These are phyloP conservation scores for Calycina herbarum DNA, from an alignment of 2,329 filamentous ascomycete species.

Conservation along the genomic window DNA sequence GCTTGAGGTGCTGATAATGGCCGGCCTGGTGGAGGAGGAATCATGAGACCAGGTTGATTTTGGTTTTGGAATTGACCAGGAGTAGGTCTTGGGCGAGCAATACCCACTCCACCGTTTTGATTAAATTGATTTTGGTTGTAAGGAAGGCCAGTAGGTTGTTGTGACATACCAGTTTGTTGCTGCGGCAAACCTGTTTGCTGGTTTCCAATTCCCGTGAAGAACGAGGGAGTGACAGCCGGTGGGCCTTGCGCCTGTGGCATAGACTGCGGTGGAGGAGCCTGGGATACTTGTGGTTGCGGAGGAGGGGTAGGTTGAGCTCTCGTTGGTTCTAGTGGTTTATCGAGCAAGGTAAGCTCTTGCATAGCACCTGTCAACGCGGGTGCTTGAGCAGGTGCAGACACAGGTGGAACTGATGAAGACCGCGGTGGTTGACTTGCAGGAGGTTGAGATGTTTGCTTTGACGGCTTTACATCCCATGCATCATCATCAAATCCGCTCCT, in stretches of 20 bases:
- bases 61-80: slow-evolving; percentile 61
- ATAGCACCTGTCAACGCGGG: slow-evolving; percentile 68
- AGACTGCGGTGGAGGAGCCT: slow-evolving; percentile 37
- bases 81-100: slow-evolving; percentile 68
- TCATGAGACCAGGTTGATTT: slow-evolving; percentile 63
- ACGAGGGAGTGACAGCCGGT: slow-evolving; percentile 56
- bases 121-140: slow-evolving; percentile 38
- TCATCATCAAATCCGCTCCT: slow-evolving; percentile 84
- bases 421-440: slow-evolving; percentile 41
- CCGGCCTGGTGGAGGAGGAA: slow-evolving; percentile 73
- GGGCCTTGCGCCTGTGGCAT: slow-evolving; percentile 41
- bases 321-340: slow-evolving; percentile 58
- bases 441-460: slow-evolving; percentile 53
- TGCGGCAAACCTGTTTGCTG: slow-evolving; percentile 47
- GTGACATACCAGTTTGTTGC: slow-evolving; percentile 42
- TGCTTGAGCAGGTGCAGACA: slow-evolving; percentile 40
- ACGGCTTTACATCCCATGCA: slow-evolving; percentile 93
- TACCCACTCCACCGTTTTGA: slow-evolving; percentile 32
- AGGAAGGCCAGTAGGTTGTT: slow-evolving; percentile 48
- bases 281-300: slow-evolving; percentile 27
- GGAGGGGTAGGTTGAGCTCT: slow-evolving; percentile 38
- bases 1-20: slow-evolving; percentile 87
- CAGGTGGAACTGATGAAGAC: slow-evolving; percentile 39
- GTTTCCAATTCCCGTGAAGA: slow-evolving; percentile 53
- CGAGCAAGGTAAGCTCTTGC: slow-evolving; percentile 65